Evolutionary conservation across 306 rosid genomes (phyloP).

Genomic region (Erythrophleum fordii): DNA sequence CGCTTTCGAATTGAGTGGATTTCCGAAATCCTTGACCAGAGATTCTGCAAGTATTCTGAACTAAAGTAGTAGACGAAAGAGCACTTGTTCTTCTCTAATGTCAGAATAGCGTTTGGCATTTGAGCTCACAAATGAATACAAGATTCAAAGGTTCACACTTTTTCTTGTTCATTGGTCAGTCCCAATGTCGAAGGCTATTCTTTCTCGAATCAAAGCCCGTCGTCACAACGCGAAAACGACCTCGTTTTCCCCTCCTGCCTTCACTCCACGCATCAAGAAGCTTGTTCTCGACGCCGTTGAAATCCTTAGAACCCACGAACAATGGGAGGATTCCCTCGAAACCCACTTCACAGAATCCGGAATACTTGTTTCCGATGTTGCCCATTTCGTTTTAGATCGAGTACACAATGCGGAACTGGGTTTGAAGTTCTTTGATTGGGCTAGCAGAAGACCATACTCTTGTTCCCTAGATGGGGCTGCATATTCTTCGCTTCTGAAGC

Average conservation of each 20-base stretch:
- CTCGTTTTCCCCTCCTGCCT: slow-evolving; percentile 26
- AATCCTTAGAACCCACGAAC: slow-evolving; percentile 59
- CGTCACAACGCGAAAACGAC: slow-evolving; percentile 38
- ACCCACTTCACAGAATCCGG: slow-evolving; percentile 58
- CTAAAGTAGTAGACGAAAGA: neutral
- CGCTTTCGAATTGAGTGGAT: neutral
- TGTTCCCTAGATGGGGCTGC: slow-evolving; percentile 55
- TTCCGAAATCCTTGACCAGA: neutral
- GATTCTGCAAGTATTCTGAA: neutral
- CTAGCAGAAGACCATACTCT: slow-evolving; percentile 52
- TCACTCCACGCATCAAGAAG: slow-evolving; percentile 40
- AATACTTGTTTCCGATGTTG: slow-evolving; percentile 60
- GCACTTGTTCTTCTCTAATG: neutral
- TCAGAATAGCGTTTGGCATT: neutral
- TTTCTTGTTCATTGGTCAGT: neutral
- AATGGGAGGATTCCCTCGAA: slow-evolving; percentile 63
- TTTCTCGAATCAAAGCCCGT: slow-evolving; percentile 71
- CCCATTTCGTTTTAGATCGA: slow-evolving; percentile 80
- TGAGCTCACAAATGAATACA: slow-evolving; percentile 29
- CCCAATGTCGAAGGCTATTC: slow-evolving; percentile 70
- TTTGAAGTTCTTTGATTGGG: slow-evolving; percentile 79
- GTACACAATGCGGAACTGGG: slow-evolving; percentile 58
- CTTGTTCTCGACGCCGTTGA: slow-evolving; percentile 54
- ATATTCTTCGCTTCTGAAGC: slow-evolving; percentile 68
- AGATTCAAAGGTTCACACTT: neutral